Base-by-base conservation (phyloP, 768 basidiomycete genomes). In the Leccinellum luteum region DNA sequence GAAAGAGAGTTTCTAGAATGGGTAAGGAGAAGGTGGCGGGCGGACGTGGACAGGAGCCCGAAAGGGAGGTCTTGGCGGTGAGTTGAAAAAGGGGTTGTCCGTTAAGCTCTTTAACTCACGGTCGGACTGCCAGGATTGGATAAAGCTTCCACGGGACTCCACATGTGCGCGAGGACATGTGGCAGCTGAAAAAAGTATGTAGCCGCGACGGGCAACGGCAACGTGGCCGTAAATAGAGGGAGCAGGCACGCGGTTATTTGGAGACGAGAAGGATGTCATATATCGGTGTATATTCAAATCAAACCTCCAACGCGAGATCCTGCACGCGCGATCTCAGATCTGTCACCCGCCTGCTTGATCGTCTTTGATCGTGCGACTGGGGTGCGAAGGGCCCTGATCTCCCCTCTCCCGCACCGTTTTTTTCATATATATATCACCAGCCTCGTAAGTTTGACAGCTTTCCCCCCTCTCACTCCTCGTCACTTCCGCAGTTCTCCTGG, bases 341-440 rank as follows among this genome's bases (percentile, higher is more conserved):
- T 60, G 58, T 64, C 60, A 61, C 59, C 61, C 62, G 30, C 61
- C 64, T 71, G 69, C 76, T 64, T 81, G 82, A 83, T 82, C 81
- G 81, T 79, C 82, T 81, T 67, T 82, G 82, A 83, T 81, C 81
- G 80, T 81, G 82, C 78, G 80, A 82, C 70, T 68, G 77, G 78
- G 77, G 70, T 65, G 69, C 68, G 69, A 67, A 68, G 67, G 65
- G 64, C 76, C 75, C 72, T 77, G 74, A 75, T 77, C 74, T 74
- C 74, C 76, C 67, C 70, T 65, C 74, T 70, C 64, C 67, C 73
- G 65, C 75, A 67, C 69, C 64, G 49, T 69, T 68, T 68, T 41
- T 43, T 72, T 74, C 73, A 77, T 82, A 81, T 85, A 84, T 82
- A 83, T 82, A 83, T 79, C 77, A 74, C 75, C 69, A 74, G 74